Evolutionary conservation across 208 protist genomes (phyloP), one percentile per base, ranked within the genome.

Genomic region (Borovskyia barvae): DNA sequence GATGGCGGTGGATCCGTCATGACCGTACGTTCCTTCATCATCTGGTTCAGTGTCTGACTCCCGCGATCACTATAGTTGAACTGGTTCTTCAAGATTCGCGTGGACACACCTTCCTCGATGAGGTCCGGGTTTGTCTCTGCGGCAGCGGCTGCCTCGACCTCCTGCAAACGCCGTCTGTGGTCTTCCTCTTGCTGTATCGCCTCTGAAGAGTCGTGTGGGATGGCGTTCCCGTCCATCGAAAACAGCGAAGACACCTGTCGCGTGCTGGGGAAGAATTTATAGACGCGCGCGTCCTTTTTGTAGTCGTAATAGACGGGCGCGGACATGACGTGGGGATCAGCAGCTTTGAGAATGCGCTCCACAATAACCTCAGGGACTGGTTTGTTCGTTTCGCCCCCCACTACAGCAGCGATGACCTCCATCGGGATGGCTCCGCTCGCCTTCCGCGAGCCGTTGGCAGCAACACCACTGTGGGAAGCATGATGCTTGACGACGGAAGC

Each of bases 21-120:
- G 5, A 97, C 80, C 29, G 57, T 66, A 11, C 77, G 64, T 65
- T 94, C 83, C 66, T 87, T 79, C 55, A 92, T 58, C 25, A 73
- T 42, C 35, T 96, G 81, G 75, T 97, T 98, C 81, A 98, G 95
- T 12, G 96, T 98, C 74, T 98, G 97, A 59, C 87, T 96, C 22
- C 92, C 96, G 36, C 97, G 89, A 35, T 98, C 95, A 42, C 85
- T 95, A 84, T 97, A 99, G 84, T 99, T 99, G 77, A 99, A 99
- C 85, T 98, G 95, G 78, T 99, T 99, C 54, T 97, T 96, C 9
- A 98, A 72, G 47, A 95, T 94, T 52, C 86, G 85, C 9, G 87
- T 96, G 7, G 82, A 83, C 11, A 93, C 78, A 28, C 83, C 85
- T 54, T 93, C 73, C 19, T 94, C 85, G 15, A 91, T 48, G 32